Percentiles rank a stretch among this genome's conserved stretches.
Evolutionary conservation across 805 yeast species (phyloP).

Genomic region (Zygotorulaspora sp.): DNA sequence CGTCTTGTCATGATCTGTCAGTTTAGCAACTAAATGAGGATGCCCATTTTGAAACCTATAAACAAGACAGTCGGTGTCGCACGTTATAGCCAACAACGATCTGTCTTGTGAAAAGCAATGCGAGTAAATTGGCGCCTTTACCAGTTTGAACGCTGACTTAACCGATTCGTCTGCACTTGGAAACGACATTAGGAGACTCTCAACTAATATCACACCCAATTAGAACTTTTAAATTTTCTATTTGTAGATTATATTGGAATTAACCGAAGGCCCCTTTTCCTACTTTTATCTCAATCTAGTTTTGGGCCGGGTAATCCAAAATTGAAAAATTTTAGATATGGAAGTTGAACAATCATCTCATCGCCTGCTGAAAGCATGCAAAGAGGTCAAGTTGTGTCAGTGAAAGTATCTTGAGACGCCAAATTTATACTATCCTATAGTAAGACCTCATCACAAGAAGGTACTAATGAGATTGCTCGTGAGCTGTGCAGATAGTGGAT

Average conservation of each 20-base stretch:
- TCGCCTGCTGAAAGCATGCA: neutral
- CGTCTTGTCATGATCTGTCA: slow-evolving; percentile 85
- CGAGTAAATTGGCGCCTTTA: slow-evolving; percentile 83
- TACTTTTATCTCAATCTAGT: too few species aligned
- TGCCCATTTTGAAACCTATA: slow-evolving; percentile 51
- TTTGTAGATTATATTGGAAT: too few species aligned
- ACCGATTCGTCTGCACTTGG: slow-evolving; percentile 23
- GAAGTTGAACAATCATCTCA: slow-evolving; percentile 13
- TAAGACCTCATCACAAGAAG: too few species aligned
- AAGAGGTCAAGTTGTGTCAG: neutral
- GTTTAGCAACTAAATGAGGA: slow-evolving; percentile 60
- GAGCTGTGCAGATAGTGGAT: slow-evolving; percentile 64
- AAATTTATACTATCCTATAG: too few species aligned
- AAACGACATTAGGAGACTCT: slow-evolving; percentile 34
- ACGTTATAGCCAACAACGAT: slow-evolving; percentile 71
- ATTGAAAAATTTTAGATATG: slow-evolving; percentile 15
- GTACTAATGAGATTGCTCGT: slow-evolving; percentile 61
- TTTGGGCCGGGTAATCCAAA: too few species aligned
- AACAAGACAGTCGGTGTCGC: slow-evolving; percentile 69
- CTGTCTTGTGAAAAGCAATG: slow-evolving; percentile 78
- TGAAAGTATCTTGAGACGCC: too few species aligned
- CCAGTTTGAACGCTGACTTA: slow-evolving; percentile 52
- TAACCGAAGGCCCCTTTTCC: slow-evolving; percentile 5
- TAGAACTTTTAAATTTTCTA: neutral
- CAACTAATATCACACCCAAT: slow-evolving; percentile 22